Evolutionary conservation across 2,329 filamentous ascomycete species (phyloP), one percentile per base, ranked within the genome.

Genomic region (Tolypocladium pustulatum): DNA sequence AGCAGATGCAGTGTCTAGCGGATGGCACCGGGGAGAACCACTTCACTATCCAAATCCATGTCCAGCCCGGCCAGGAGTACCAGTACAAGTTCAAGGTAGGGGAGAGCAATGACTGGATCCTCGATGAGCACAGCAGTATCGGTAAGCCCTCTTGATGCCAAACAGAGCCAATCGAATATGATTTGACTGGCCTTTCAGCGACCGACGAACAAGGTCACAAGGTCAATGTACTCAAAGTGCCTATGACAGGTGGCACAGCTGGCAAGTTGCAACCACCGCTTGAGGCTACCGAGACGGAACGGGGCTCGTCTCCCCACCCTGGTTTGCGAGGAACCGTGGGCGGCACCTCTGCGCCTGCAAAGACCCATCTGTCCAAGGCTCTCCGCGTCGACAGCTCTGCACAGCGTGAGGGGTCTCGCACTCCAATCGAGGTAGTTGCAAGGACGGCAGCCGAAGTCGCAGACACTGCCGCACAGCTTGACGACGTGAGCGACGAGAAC

Each of bases 71-170:
- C 27, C 78, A 81, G 54, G 79, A 83, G 59, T 83, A 90, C 63
- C 84, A 89, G 66, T 92, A 91, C 78, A 91, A 90, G 71, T 88
- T 91, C 64, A 81, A 86, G 36, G 75, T 88, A 40, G 87, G 87
- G 12, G 69, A 78, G 25, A 83, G 82, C 54, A 81, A 89, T 62
- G 89, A 85, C 83, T 90, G 87, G 87, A 76, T 85, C 30, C 71
- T 89, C 53, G 83, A 91, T 64, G 84, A 89, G 59, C 76, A 75
- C 52, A 76, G 79, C 57, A 80, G 83, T 17, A 84, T 78, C 58
- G 78, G 86, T 88, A 75, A 63, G 78, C 25, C 32, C 9, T 61
- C 41, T 54, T 55, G 36, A 25, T n/a, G 43, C 20, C 10, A n/a
- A 25, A 5, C 36, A 30, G 10, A 17, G 5, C 8, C 8, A 4